Percentiles rank a stretch among this genome's conserved stretches.
Conservation (phyloP, 768 basidiomycete species). For the Strobilomyces echinocephalus region DNA sequence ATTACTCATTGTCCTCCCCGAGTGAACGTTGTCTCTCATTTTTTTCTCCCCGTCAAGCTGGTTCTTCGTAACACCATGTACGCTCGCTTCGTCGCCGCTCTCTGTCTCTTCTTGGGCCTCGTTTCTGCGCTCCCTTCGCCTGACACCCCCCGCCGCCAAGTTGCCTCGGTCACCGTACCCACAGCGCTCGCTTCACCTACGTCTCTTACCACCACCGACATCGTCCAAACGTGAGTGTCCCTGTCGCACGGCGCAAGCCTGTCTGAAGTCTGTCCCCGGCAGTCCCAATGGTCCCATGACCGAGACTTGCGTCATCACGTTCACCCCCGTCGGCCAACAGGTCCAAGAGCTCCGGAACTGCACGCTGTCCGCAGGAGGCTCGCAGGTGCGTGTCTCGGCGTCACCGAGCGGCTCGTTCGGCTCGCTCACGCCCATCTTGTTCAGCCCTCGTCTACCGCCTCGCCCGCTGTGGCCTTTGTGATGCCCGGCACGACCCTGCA, state of each 20-base stretch:
- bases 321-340: constrained; percentile 51
- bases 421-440: background rate
- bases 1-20: background rate
- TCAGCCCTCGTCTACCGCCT: constrained; percentile 26
- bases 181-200: constrained; percentile 30
- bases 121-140: constrained; percentile 27
- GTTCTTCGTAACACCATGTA: constrained; percentile 34
- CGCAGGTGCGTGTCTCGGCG: constrained; percentile 6
- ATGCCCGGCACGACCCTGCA: constrained; percentile 70
- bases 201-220: constrained; percentile 34
- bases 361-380: constrained; percentile 33
- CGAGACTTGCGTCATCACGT: constrained; percentile 54
- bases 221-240: constrained; percentile 38
- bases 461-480: constrained; percentile 40
- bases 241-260: too few species aligned
- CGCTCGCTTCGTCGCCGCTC: constrained; percentile 12
- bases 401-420: background rate
- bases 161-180: constrained; percentile 13
- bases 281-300: constrained; percentile 49
- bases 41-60: constrained; percentile 27
- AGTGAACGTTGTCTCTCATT: background rate
- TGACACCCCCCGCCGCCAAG: constrained; percentile 18
- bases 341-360: constrained; percentile 53
- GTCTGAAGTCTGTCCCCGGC: background rate
- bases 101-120: constrained; percentile 25